phyloP scores from a whole-genome alignment of 202 grass and related monocot genomes.

The Dendrocalamus latiflorus region DNA sequence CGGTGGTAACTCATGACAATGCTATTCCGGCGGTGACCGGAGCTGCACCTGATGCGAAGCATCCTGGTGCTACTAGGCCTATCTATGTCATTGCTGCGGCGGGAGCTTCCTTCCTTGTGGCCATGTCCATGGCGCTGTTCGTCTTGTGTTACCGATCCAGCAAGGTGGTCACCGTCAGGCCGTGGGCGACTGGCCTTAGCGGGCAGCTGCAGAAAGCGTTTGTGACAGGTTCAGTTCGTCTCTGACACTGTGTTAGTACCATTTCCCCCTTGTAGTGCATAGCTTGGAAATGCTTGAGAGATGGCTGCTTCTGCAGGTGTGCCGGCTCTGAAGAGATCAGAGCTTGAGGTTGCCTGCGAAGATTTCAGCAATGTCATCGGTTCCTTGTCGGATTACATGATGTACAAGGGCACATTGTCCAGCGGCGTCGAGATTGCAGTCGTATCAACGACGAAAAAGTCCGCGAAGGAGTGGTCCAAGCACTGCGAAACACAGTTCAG shows the following conservation, averaged over 20 bases:
- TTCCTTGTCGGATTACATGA: slow-evolving; percentile 37
- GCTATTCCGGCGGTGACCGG: neutral
- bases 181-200: slow-evolving; percentile 68
- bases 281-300: neutral
- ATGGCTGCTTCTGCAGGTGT: slow-evolving; percentile 27
- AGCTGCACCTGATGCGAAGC: neutral
- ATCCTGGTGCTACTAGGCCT: neutral
- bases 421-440: slow-evolving; percentile 85
- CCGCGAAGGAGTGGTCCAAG: slow-evolving; percentile 61
- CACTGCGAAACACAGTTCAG: slow-evolving; percentile 58
- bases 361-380: slow-evolving; percentile 93
- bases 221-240: slow-evolving; percentile 48
- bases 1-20: neutral
- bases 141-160: slow-evolving; percentile 39
- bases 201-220: slow-evolving; percentile 83
- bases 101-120: slow-evolving; percentile 42
- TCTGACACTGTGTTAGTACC: neutral
- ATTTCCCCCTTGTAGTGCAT: neutral
- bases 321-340: slow-evolving; percentile 58
- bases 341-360: slow-evolving; percentile 71
- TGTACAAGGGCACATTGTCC: slow-evolving; percentile 83
- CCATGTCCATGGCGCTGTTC: slow-evolving; percentile 23
- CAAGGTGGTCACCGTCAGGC: slow-evolving; percentile 64
- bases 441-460: slow-evolving; percentile 46
- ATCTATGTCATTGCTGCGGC: slow-evolving; percentile 37